Conservation (phyloP, 805 yeast genomes). For the Spencermartinsiella europaea region DNA sequence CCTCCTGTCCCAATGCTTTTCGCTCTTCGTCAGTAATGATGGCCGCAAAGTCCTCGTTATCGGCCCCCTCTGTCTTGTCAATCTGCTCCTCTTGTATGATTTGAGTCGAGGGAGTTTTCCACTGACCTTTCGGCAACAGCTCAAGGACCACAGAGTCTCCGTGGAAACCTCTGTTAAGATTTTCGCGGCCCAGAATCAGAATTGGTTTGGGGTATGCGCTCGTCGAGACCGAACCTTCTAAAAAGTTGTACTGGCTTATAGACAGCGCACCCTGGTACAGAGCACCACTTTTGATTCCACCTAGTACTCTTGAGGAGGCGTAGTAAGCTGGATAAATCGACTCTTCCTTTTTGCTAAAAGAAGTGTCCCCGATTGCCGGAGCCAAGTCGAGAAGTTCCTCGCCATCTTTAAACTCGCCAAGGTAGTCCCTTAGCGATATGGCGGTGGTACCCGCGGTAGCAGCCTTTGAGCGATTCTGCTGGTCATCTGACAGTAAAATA, state of each 20-base stretch:
- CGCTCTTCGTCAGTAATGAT: constrained; percentile 62
- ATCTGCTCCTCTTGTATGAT: constrained; percentile 70
- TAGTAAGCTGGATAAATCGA: constrained; percentile 65
- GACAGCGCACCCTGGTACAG: constrained; percentile 79
- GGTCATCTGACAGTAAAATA: constrained; percentile 66
- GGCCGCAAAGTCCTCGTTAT: constrained; percentile 42
- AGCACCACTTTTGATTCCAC: constrained; percentile 84
- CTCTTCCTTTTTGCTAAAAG: constrained; percentile 16
- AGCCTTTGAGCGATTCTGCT: constrained; percentile 57
- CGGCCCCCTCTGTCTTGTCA: constrained; percentile 47
- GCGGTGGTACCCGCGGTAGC: constrained; percentile 48
- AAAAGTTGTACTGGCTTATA: constrained; percentile 77
- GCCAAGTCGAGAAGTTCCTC: constrained; percentile 73
- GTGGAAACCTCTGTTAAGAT: constrained; percentile 83
- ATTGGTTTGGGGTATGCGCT: constrained; percentile 76
- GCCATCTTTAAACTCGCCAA: constrained; percentile 62
- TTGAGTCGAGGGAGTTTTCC: constrained; percentile 81
- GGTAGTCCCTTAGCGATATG: constrained; percentile 60
- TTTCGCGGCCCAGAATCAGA: constrained; percentile 73
- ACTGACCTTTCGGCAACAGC: constrained; percentile 72
- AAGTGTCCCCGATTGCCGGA: constrained; percentile 54
- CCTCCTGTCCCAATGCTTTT: constrained; percentile 68
- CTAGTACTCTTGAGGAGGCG: constrained; percentile 75
- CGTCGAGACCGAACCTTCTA: constrained; percentile 78
- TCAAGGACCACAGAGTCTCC: constrained; percentile 92